A percentile compares a stretch with the other conserved stretches of the same genome.
Conservation (phyloP, 768 basidiomycete species). For the Tremella fuciformis region DNA sequence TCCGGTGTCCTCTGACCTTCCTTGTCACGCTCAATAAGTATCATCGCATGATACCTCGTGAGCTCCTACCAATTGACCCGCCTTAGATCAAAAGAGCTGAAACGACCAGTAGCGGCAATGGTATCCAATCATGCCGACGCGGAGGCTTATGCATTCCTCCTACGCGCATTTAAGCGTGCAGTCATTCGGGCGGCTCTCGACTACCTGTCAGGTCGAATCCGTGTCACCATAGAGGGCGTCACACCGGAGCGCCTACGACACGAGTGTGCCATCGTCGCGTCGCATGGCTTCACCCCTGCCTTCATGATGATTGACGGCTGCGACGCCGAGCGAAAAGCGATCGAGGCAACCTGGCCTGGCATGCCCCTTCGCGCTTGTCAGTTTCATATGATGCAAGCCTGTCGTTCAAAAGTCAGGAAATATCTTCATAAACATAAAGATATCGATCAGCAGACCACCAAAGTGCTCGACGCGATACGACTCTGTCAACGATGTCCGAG, state of each 20-base stretch:
- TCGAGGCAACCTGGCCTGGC: background rate
- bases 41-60: constrained; percentile 16
- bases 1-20: constrained; percentile 14
- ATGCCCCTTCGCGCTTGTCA: constrained; percentile 14
- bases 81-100: too few species aligned
- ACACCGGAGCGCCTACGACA: background rate
- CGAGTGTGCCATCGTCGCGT: constrained; percentile 7
- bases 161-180: background rate
- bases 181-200: background rate
- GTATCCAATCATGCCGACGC: constrained; percentile 8
- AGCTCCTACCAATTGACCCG: background rate
- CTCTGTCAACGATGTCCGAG: constrained; percentile 10
- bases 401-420: constrained; percentile 4
- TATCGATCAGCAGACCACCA: background rate
- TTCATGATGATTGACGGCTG: constrained; percentile 19
- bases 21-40: constrained; percentile 14
- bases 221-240: background rate
- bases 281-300: constrained; percentile 3
- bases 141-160: constrained; percentile 6
- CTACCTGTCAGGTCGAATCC: background rate
- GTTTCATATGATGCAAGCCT: constrained; percentile 19
- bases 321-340: constrained; percentile 11
- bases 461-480: constrained; percentile 5
- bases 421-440: background rate
- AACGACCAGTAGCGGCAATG: constrained; percentile 16